Evolutionary conservation across 163 green algal genomes (phyloP).

Genomic region (Volvox carteri): DNA sequence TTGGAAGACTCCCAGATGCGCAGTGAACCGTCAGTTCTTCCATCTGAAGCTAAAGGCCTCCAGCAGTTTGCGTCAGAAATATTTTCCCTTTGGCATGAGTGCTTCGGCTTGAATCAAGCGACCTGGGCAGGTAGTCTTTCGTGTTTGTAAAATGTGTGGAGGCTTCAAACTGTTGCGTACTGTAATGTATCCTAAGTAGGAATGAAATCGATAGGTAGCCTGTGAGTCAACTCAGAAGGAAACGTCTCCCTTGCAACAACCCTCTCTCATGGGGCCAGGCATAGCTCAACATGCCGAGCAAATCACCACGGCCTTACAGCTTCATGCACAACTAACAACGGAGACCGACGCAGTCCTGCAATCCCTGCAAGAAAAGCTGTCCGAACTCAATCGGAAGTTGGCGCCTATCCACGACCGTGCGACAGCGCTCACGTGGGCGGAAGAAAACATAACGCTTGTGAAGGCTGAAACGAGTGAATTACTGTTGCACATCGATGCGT

Average conservation of each 20-base stretch:
- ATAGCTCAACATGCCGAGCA: slow-evolving; percentile 16
- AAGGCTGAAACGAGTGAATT: slow-evolving; percentile 62
- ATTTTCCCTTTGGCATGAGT: too few species aligned
- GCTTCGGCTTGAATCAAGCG: too few species aligned
- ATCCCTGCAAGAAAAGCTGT: slow-evolving; percentile 40
- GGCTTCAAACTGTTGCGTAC: too few species aligned
- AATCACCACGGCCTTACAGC: slow-evolving; percentile 30
- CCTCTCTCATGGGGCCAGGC: neutral
- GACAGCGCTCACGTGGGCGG: slow-evolving; percentile 65
- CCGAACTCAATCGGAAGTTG: slow-evolving; percentile 52
- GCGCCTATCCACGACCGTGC: slow-evolving; percentile 68
- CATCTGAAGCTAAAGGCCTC: too few species aligned
- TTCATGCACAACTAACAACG: neutral
- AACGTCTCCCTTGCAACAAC: neutral
- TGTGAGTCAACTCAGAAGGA: too few species aligned
- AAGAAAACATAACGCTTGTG: slow-evolving; percentile 64
- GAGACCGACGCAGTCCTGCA: slow-evolving; percentile 11
- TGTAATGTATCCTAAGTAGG: too few species aligned
- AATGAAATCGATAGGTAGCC: too few species aligned
- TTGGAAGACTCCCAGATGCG: too few species aligned
- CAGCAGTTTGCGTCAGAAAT: too few species aligned
- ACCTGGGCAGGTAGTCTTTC: too few species aligned
- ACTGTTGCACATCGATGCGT: slow-evolving; percentile 63
- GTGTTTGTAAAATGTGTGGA: too few species aligned
- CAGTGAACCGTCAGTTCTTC: too few species aligned